phyloP scores from a whole-genome alignment of 768 basidiomycete genomes.

The Pholiota microspora region DNA sequence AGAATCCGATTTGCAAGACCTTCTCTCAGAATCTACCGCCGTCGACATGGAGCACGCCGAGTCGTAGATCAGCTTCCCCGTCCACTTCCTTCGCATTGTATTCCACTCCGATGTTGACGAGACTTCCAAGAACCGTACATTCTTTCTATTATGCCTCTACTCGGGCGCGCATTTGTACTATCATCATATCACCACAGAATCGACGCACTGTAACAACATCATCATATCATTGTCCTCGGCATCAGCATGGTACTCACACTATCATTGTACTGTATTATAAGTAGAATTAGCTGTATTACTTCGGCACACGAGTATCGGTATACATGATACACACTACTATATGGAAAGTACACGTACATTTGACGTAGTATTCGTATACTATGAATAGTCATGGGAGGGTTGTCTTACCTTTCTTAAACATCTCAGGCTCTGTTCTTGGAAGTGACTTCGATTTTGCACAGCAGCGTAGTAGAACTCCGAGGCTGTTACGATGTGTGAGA shows the following conservation, averaged over 20 bases:
- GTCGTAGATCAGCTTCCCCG: background rate
- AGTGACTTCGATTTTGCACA: no score
- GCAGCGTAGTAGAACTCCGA: no score
- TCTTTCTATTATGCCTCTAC: background rate
- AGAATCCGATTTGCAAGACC: no score
- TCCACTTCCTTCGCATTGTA: background rate
- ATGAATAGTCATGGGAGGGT: no score
- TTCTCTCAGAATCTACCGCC: background rate
- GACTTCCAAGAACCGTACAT: background rate
- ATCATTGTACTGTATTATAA: background rate
- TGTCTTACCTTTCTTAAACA: no score
- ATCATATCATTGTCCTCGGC: background rate
- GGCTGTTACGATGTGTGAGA: no score
- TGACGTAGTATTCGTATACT: no score
- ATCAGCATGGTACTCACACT: background rate
- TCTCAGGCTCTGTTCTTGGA: no score
- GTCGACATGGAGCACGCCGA: background rate
- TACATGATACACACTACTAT: background rate
- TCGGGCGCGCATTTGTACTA: slow-evolving; percentile 3
- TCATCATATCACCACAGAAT: background rate
- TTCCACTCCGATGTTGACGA: background rate
- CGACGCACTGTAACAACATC: no score
- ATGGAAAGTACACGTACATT: no score
- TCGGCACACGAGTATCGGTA: background rate
- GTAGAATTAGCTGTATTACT: background rate